Evolutionary conservation across 2,329 filamentous ascomycete species (phyloP), one percentile per base, ranked within the genome.

Genomic region (Fusarium kyushuense): DNA sequence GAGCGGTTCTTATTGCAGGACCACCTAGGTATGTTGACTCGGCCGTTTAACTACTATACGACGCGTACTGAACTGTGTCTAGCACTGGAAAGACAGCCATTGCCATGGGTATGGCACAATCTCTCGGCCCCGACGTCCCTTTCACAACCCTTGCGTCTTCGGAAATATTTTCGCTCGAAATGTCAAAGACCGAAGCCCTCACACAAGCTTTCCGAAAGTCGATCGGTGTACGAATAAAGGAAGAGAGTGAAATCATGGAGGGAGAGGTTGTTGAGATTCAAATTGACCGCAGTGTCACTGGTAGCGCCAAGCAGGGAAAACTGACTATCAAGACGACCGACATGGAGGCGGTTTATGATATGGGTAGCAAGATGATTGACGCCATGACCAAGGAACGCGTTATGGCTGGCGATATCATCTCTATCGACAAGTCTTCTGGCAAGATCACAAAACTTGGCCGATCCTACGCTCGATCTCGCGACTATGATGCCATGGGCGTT

Each of bases 361-460:
- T 99, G 94, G 96, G 96, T 70, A 95, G 92, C 72, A 98, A 98
- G 83, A 98, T 99, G 96, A 99, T 99, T 72, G 96, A 99, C 78
- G 94, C 94, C 70, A 97, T 99, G 94, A 97, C 94, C 72, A 98
- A 98, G 82, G 96, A 99, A 84, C 95, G 96, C 75, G 93, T 99
- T 70, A 97, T 98, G 90, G 96, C 96, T 6, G 96, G 96, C 74
- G 96, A 99, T 78, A 96, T 99, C 72, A 96, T 99, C 75, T 97
- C 93, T 58, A 98, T 99, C 74, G 96, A 99, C 84, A 99, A 99
- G 83, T 94, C 95, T 0, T 97, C 94, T 3, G 96, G 96, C 70
- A 97, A 97, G 81, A 98, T 99, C 78, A 97, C 94, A 55, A 99
- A 98, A 82, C 88, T 99, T 23, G 96, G 96, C 59, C 90, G 96